A percentile compares a stretch with the other conserved stretches of the same genome.
These are phyloP conservation scores for Teunomyces tritomae DNA, from an alignment of 805 yeast species.

Conservation along the genomic window DNA sequence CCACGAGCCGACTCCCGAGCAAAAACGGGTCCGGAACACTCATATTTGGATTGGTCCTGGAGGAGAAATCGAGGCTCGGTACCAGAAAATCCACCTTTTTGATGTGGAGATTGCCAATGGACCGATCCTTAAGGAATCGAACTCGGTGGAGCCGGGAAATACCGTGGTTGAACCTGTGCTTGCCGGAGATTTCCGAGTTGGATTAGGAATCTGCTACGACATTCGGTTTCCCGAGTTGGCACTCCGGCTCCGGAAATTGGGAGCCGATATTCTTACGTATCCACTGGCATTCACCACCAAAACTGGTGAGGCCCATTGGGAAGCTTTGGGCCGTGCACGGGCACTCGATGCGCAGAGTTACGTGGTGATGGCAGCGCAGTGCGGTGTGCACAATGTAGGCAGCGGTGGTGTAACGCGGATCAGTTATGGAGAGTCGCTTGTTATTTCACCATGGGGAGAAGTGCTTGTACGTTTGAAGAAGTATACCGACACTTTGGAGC, in stretches of 20 bases:
- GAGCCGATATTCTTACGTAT: slow-evolving; percentile 74
- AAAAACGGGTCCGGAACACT: slow-evolving; percentile 48
- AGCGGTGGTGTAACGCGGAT: slow-evolving; percentile 47
- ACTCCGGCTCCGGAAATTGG: slow-evolving; percentile 55
- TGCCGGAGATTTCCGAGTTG: slow-evolving; percentile 52
- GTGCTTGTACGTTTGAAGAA: slow-evolving; percentile 52
- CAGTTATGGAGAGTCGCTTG: slow-evolving; percentile 84
- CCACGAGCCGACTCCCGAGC: slow-evolving; percentile 65
- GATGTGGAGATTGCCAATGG: slow-evolving; percentile 85
- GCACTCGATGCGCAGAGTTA: slow-evolving; percentile 88
- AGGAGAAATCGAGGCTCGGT: slow-evolving; percentile 67
- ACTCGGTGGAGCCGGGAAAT: slow-evolving; percentile 78
- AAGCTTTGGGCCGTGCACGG: slow-evolving; percentile 69
- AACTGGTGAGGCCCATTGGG: slow-evolving; percentile 94
- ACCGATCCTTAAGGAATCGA: slow-evolving; percentile 74
- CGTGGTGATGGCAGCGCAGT: slow-evolving; percentile 87
- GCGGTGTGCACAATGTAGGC: slow-evolving; percentile 62
- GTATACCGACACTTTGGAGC: slow-evolving; percentile 23
- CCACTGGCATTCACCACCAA: slow-evolving; percentile 93
- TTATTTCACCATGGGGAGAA: slow-evolving; percentile 92
- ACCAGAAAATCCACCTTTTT: slow-evolving; percentile 85
- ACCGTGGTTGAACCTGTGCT: slow-evolving; percentile 52
- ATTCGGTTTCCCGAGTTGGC: slow-evolving; percentile 84
- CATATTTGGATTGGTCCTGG: slow-evolving; percentile 63
- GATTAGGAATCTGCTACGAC: slow-evolving; percentile 80